These are phyloP conservation scores for Fragilaria radians DNA, from an alignment of 108 stramenopile genomes.

Conservation along the genomic window DNA sequence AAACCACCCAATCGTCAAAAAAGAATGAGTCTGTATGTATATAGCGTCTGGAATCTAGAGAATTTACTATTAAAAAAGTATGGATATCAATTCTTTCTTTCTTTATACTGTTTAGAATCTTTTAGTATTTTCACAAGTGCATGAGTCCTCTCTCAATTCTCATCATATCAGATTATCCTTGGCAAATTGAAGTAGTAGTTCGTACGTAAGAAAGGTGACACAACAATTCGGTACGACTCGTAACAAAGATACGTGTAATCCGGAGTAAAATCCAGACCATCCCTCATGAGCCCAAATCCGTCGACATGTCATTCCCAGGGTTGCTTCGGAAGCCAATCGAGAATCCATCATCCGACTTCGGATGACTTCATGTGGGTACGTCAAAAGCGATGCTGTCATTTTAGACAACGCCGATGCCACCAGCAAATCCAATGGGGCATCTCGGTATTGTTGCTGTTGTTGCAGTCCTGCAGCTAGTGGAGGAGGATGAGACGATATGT, in stretches of 20 bases:
- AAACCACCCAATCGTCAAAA: no score
- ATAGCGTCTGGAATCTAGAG: no score
- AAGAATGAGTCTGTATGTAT: no score
- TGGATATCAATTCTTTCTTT: no score
- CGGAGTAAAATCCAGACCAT: constrained; percentile 61
- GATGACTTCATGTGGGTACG: constrained; percentile 91
- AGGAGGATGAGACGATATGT: no score
- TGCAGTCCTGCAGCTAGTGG: no score
- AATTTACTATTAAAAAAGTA: no score
- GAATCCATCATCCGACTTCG: constrained; percentile 87
- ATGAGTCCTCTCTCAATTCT: neutral
- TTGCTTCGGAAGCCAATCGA: constrained; percentile 24
- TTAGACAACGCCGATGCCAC: constrained; percentile 69
- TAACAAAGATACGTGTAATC: constrained; percentile 68
- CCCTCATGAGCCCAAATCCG: constrained; percentile 66
- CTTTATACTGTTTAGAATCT: no score
- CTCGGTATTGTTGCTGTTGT: no score
- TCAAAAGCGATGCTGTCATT: constrained; percentile 70
- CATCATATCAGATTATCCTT: constrained; percentile 25
- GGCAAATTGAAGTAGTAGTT: constrained; percentile 64
- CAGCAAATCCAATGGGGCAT: constrained; percentile 66
- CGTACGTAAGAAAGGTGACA: constrained; percentile 84
- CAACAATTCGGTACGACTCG: constrained; percentile 88
- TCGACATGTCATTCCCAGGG: constrained; percentile 32
- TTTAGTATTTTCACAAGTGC: no score